Base-by-base conservation (phyloP, 1,284 basidiomycete species). In the Ceratobasidium sp. region DNA sequence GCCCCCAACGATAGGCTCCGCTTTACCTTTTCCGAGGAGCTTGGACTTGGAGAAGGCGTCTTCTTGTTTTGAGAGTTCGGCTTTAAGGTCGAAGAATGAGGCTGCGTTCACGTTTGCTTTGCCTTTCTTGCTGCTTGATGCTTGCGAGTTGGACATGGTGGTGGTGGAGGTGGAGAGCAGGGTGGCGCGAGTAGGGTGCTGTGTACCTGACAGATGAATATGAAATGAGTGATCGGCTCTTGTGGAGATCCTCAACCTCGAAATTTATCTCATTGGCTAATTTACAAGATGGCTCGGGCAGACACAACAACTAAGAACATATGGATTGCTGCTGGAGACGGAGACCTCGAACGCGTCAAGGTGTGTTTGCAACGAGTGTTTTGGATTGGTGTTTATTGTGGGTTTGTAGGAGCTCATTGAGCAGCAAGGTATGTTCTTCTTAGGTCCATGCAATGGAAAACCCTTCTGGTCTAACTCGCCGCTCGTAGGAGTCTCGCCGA, bases 291-390 rank as follows among this genome's bases (percentile, higher is more conserved):
- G 58, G 58, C 32, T 11, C 43, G 61, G 43, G 50, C 59, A 26
- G 66, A 35, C 14, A 43, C 38, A 71, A 75, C 78, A 9, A 76
- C 79, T 66, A 91, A 89, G 80, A 96, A 97, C 82, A 90, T 97
- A 57, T 97, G 95, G 95, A 87, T 96, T 32, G 95, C 95, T 30
- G 93, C 95, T 0, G 90, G 88, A 30, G 94, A 97, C 79, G 95
- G 95, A 54, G 91, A 96, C 77, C 75, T 88, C n/a, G 79, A 78
- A 18, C 78, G 81, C 2, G 82, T 84, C 4, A 78, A 79, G 77
- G 83, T 82, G 61, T 50, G 30, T 35, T 61, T 14, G n/a, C 54
- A 16, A 52, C 35, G 7, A 26, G 2, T 21, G 52, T 67, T 67
- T 30, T 8, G 26, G 23, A 21, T 55, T 49, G 16, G 41, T n/a